Conservation (phyloP, 352 stramenopile species). For the Pythium dissotocum region DNA sequence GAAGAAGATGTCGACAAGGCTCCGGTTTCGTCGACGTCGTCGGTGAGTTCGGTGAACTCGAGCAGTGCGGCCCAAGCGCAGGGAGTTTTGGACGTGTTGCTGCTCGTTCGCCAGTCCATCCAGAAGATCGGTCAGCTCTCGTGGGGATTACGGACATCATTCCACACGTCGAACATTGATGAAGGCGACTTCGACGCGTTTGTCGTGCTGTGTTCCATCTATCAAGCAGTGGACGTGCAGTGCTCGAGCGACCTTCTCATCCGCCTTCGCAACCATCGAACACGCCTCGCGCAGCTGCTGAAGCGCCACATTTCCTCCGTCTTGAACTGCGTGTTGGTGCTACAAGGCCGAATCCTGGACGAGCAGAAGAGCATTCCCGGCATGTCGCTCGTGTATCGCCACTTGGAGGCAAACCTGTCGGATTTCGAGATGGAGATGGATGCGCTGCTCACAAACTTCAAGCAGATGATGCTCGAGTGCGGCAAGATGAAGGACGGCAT, state of each 20-base stretch:
- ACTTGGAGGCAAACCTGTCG: conserved; percentile 51
- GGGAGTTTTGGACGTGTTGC: conserved; percentile 71
- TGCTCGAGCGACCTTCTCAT: conserved; percentile 73
- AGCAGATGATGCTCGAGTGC: conserved; percentile 75
- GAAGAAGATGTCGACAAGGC: conserved; percentile 73
- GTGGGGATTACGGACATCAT: conserved; percentile 82
- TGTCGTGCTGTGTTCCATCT: conserved; percentile 87
- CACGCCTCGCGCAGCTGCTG: conserved; percentile 63
- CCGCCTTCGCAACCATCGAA: conserved; percentile 71
- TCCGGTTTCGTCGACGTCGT: conserved; percentile 54
- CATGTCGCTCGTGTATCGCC: conserved; percentile 76
- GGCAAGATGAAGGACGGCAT: conserved; percentile 84
- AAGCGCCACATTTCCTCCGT: conserved; percentile 75
- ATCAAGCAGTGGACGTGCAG: conserved; percentile 57
- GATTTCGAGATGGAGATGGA: conserved; percentile 78
- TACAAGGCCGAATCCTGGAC: conserved; percentile 74
- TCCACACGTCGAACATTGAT: conserved; percentile 81
- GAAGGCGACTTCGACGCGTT: conserved; percentile 84
- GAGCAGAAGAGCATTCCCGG: conserved; percentile 78
- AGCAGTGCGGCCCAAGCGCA: conserved; percentile 49
- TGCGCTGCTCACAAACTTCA: conserved; percentile 61
- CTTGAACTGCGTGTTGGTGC: conserved; percentile 67
- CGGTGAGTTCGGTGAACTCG: conserved; percentile 52
- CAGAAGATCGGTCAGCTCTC: conserved; percentile 81
- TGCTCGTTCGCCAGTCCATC: conserved; percentile 85